Percentiles rank a stretch among this genome's conserved stretches.
Evolutionary conservation across 805 yeast genomes (phyloP).

Genomic region (Scheffersomyces stipitis): DNA sequence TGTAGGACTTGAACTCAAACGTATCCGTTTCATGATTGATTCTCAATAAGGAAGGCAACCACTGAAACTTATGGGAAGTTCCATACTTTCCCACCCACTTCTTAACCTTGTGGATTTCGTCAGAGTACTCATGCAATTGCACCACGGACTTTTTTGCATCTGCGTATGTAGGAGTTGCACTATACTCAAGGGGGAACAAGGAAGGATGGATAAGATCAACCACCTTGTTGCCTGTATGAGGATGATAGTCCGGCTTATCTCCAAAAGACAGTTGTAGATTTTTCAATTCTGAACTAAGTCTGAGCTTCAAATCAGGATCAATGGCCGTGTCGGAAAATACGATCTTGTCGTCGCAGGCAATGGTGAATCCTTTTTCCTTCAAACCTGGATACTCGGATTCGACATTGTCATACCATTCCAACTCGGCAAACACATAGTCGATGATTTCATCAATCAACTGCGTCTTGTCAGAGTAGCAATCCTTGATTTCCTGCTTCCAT

Average conservation of each 20-base stretch:
- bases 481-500: slow-evolving; percentile 19
- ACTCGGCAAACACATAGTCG: slow-evolving; percentile 27
- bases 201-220: slow-evolving; percentile 44
- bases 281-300: slow-evolving; percentile 10
- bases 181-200: slow-evolving; percentile 34
- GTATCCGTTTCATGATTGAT: not conserved
- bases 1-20: slow-evolving; percentile 28
- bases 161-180: slow-evolving; percentile 18
- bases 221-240: slow-evolving; percentile 34
- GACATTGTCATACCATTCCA: slow-evolving; percentile 25
- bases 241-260: slow-evolving; percentile 33
- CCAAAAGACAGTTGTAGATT: slow-evolving; percentile 10
- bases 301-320: slow-evolving; percentile 4
- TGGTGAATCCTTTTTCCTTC: slow-evolving; percentile 10
- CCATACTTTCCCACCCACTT: slow-evolving; percentile 10
- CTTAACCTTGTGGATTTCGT: slow-evolving; percentile 11
- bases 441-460: slow-evolving; percentile 16
- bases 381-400: slow-evolving; percentile 9
- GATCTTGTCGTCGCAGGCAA: slow-evolving; percentile 20
- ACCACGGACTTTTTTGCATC: slow-evolving; percentile 5
- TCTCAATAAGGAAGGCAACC: slow-evolving; percentile 31
- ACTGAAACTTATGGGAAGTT: slow-evolving; percentile 30
- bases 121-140: slow-evolving; percentile 9
- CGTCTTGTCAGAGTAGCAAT: slow-evolving; percentile 4
- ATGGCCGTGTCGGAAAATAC: slow-evolving; percentile 18